Base-by-base conservation (phyloP, 176 grass and related monocot genomes). In the Oryza brachyantha region DNA sequence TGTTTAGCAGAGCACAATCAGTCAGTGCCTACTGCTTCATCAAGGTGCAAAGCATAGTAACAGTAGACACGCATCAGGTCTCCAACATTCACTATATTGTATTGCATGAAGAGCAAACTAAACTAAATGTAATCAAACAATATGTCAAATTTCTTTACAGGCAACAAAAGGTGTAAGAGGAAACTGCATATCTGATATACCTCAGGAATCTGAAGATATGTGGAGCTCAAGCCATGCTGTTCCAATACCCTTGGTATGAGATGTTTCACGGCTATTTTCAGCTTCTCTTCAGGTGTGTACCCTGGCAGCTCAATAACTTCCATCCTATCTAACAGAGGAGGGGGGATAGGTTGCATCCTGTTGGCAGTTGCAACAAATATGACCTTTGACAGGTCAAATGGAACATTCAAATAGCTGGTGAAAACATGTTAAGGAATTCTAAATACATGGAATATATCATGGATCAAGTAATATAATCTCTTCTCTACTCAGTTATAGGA, bases 341-440 rank as follows among this genome's bases (percentile, higher is more conserved):
- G 92, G 10, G 96, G 92, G 42, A 99, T 99, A 65, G 96, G 96
- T 62, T 95, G 96, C 86, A 87, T 80, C 50, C 88, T 88, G 67
- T 99, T 99, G 54, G 96, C 96, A 84, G 92, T 99, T 81, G 96
- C 81, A 90, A 99, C 92, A 85, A 99, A 99, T 73, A 93, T 92
- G 57, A 95, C 92, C 72, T 99, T 99, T 48, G 96, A 99, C 28
- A 99, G 84, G 82, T 99, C 96, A 39, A 93, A 99, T 2, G 96
- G 96, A 65, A 99, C 96, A 91, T 99, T 98, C 85, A 98, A 81
- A 94, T 98, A 98, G 83, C 95, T 98, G 82, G 79, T 66, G 27
- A 89, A 70, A 58, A 27, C 24, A 19, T 71, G 79, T 91, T 75
- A 88, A 94, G 88, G 86, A 94, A 86, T 73, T 65, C 54, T 73